Conservation (phyloP, 2,329 filamentous ascomycete genomes). For the Ophiocordyceps polyrhachis-furcata region DNA sequence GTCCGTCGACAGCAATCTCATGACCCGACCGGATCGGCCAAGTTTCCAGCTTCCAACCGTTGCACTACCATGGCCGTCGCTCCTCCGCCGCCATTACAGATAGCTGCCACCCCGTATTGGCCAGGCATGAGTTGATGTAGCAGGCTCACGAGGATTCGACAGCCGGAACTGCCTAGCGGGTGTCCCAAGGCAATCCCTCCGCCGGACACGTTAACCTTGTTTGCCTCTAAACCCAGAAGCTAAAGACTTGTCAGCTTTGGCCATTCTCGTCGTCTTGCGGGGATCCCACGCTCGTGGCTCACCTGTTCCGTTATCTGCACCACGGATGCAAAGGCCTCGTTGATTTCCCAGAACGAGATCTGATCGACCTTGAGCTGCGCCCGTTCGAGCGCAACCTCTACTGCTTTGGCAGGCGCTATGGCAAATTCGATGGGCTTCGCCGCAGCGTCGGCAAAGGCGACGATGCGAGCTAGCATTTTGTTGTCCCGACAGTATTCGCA, state of each 20-base stretch:
- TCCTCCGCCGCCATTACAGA: slow-evolving; percentile 91
- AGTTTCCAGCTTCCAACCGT: slow-evolving; percentile 33
- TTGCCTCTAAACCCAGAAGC: slow-evolving; percentile 56
- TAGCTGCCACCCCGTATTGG: slow-evolving; percentile 87
- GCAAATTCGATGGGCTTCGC: slow-evolving; percentile 89
- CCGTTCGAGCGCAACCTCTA: slow-evolving; percentile 71
- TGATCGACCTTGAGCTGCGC: slow-evolving; percentile 83
- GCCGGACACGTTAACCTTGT: slow-evolving; percentile 70
- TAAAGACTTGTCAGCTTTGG: background rate
- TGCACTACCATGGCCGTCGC: slow-evolving; percentile 86
- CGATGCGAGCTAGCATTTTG: slow-evolving; percentile 68
- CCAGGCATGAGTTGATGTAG: slow-evolving; percentile 81
- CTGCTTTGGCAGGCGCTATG: slow-evolving; percentile 76
- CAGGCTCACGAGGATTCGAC: slow-evolving; percentile 73
- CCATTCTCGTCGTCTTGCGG: background rate
- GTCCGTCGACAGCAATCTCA: background rate
- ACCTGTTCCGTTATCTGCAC: slow-evolving; percentile 87
- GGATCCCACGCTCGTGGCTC: background rate
- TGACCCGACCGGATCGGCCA: background rate
- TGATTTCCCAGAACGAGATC: slow-evolving; percentile 93
- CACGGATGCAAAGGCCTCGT: slow-evolving; percentile 91
- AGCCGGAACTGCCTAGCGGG: slow-evolving; percentile 82
- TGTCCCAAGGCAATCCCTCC: slow-evolving; percentile 87
- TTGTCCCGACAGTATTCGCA: slow-evolving; percentile 60
- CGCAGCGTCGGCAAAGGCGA: slow-evolving; percentile 74